Evolutionary conservation across 1,284 basidiomycete genomes (phyloP).

Genomic region (Pyrrhoderma lamaoense): DNA sequence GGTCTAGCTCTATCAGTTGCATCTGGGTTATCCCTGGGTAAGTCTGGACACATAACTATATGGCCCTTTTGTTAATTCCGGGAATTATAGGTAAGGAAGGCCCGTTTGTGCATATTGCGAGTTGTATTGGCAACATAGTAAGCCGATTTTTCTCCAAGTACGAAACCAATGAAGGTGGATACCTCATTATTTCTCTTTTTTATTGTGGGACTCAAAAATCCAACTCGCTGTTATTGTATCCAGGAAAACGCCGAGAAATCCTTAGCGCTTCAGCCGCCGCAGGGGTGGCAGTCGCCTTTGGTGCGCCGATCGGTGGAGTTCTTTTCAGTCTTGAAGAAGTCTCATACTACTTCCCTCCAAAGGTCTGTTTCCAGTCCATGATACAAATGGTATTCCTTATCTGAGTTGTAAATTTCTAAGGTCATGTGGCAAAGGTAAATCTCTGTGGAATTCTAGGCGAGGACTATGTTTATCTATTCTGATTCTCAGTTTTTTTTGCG

Average conservation of each 20-base stretch:
- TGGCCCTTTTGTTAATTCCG: conserved; percentile 19
- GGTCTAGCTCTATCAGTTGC: conserved; percentile 89
- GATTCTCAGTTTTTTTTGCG: conserved; percentile 84
- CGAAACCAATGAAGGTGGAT: conserved; percentile 82
- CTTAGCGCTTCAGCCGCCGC: conserved; percentile 85
- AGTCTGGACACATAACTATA: conserved; percentile 16
- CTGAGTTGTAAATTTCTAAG: conserved; percentile 22
- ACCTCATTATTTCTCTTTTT: conserved; percentile 14
- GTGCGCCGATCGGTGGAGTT: conserved; percentile 65
- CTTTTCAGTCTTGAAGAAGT: conserved; percentile 92
- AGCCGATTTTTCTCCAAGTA: conserved; percentile 85
- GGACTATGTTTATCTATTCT: conserved; percentile 1
- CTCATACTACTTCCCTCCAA: conserved; percentile 92
- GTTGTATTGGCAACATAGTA: conserved; percentile 91
- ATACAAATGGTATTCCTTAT: conserved; percentile 12
- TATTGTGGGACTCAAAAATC: not conserved
- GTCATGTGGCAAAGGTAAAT: conserved; percentile 85
- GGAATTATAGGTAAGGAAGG: conserved; percentile 71
- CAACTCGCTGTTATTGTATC: not conserved
- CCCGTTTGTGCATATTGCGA: conserved; percentile 94
- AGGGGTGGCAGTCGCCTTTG: conserved; percentile 38
- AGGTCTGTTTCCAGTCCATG: conserved; percentile 38
- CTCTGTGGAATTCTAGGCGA: conserved; percentile 1
- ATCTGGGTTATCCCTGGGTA: conserved; percentile 81
- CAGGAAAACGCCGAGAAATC: conserved; percentile 86